Conservation (phyloP, 345 rosid species). For the Rhodamnia rubescens region DNA sequence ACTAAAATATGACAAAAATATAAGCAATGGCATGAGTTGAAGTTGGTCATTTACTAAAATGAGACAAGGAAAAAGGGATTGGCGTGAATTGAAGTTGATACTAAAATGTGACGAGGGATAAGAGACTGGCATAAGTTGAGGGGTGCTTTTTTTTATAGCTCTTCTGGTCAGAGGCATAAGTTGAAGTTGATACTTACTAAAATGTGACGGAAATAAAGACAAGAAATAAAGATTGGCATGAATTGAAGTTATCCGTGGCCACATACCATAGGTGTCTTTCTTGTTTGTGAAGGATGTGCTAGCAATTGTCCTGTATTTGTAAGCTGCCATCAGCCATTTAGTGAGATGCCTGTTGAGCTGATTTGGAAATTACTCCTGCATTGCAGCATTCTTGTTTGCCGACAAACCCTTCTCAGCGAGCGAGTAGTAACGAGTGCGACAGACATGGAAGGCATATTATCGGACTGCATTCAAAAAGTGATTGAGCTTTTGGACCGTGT, state of each 20-base stretch:
- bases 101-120: neutral
- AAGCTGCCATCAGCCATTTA: neutral
- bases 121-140: neutral
- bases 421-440: conserved; percentile 26
- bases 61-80: neutral
- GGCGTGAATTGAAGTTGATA: neutral
- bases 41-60: neutral
- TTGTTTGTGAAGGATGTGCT: neutral
- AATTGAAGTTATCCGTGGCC: neutral
- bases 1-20: neutral
- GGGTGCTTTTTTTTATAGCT: too few species aligned
- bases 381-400: conserved; percentile 72
- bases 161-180: neutral
- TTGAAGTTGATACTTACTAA: neutral
- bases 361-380: neutral
- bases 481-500: conserved; percentile 36
- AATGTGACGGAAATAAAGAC: too few species aligned
- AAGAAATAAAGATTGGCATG: too few species aligned
- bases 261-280: neutral
- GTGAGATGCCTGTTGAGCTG: neutral
- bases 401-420: conserved; percentile 57
- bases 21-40: neutral
- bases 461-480: conserved; percentile 28
- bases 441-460: conserved; percentile 43
- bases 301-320: neutral